Conservation (phyloP, 176 grass and related monocot genomes). For the Microstegium vimineum region DNA sequence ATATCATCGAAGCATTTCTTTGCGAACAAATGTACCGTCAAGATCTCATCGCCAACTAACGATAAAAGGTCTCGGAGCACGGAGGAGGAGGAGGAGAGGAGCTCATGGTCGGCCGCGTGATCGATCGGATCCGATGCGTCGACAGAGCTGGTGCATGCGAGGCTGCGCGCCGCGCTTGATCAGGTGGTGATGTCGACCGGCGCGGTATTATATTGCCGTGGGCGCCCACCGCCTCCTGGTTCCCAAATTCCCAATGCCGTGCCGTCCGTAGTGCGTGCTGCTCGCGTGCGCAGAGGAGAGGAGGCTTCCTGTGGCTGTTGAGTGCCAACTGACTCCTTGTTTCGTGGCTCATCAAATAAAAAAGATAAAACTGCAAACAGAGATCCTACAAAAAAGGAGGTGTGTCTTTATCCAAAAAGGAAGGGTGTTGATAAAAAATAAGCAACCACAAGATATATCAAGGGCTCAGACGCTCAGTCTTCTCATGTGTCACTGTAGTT, state of each 20-base stretch:
- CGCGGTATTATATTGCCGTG: not conserved
- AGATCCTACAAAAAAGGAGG: not conserved
- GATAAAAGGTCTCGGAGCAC: slow-evolving; percentile 21
- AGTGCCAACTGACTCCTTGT: not conserved
- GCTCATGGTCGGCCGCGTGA: not conserved
- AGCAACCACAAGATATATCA: too few species aligned
- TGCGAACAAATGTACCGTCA: too few species aligned
- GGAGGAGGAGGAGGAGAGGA: slow-evolving; percentile 23
- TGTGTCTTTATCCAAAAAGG: not conserved
- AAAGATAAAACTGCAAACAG: not conserved
- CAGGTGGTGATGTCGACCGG: not conserved
- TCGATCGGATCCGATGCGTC: not conserved
- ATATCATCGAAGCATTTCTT: too few species aligned
- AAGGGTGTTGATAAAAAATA: not conserved
- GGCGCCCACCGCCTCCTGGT: not conserved
- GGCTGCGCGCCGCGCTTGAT: not conserved
- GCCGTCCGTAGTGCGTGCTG: too few species aligned
- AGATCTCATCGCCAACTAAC: too few species aligned
- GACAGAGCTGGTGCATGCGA: not conserved
- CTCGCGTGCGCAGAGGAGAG: too few species aligned
- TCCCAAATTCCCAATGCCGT: not conserved
- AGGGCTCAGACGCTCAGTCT: too few species aligned
- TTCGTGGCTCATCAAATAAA: not conserved
- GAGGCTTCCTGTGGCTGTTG: not conserved
- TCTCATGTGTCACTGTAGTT: too few species aligned